A percentile compares a stretch with the other conserved stretches of the same genome.
Conservation (phyloP, 2,329 filamentous ascomycete species). For the Colletotrichum lupini region DNA sequence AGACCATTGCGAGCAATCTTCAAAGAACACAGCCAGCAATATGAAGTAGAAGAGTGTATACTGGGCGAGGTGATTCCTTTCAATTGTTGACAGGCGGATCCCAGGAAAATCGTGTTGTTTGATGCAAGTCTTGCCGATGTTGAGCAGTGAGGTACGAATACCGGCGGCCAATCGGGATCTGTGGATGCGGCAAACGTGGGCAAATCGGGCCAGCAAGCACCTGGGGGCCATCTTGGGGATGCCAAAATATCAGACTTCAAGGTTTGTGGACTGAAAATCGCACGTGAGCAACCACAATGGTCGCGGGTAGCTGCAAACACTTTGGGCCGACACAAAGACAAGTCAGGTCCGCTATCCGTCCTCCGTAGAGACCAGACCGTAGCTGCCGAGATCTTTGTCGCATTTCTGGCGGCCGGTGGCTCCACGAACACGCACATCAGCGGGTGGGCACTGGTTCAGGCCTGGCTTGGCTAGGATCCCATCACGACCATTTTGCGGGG, state of each 20-base stretch:
- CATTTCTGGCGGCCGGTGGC: conserved; percentile 22
- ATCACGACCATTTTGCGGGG: conserved; percentile 32
- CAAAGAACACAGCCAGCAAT: background rate
- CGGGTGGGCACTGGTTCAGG: conserved; percentile 31
- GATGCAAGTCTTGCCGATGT: background rate
- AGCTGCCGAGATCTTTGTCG: conserved; percentile 28
- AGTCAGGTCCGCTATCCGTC: too few relatives aligned
- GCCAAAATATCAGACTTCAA: background rate
- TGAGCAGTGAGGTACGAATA: background rate
- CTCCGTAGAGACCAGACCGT: background rate
- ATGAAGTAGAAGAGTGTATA: background rate
- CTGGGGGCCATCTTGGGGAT: background rate
- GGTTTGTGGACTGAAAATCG: background rate
- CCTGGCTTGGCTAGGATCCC: conserved; percentile 30
- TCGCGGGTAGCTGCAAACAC: background rate
- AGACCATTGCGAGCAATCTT: too few relatives aligned
- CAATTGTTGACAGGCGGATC: background rate
- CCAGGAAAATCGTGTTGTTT: background rate
- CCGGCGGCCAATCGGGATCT: background rate
- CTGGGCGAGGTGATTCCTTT: conserved; percentile 3
- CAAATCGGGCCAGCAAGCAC: background rate
- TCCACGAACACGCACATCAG: conserved; percentile 32
- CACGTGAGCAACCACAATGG: background rate
- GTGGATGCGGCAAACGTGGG: background rate
- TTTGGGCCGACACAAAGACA: background rate